These are phyloP conservation scores for Plasmodium billcollinsi DNA, from an alignment of 169 alveolate species.

Conservation along the genomic window DNA sequence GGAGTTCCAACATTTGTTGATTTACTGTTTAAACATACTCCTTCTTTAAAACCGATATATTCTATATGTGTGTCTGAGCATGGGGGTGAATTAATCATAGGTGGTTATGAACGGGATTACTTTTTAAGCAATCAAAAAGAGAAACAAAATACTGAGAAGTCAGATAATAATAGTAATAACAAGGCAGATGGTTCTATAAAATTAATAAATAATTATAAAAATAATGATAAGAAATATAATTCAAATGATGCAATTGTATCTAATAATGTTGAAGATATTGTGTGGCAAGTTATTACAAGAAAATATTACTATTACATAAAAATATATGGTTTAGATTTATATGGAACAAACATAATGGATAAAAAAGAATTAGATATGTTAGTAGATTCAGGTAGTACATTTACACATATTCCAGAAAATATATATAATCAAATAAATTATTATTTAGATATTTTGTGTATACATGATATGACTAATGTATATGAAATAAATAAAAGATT, in stretches of 20 bases:
- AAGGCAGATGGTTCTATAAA: too few species aligned
- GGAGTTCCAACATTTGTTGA: slow-evolving; percentile 68
- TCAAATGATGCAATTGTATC: neutral
- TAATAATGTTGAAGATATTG: slow-evolving; percentile 3
- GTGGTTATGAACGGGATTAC: slow-evolving; percentile 76
- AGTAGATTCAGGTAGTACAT: slow-evolving; percentile 70
- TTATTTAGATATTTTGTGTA: slow-evolving; percentile 52
- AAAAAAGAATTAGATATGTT: slow-evolving; percentile 25
- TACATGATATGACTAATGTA: slow-evolving; percentile 43
- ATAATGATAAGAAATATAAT: neutral
- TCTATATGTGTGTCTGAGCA: slow-evolving; percentile 81
- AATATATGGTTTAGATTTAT: slow-evolving; percentile 33
- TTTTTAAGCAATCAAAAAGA: neutral
- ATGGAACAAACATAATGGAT: slow-evolving; percentile 21
- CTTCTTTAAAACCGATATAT: slow-evolving; percentile 31
- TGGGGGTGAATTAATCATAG: slow-evolving; percentile 82
- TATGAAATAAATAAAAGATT: slow-evolving; percentile 49
- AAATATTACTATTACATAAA: slow-evolving; percentile 56
- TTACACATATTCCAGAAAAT: slow-evolving; percentile 64
- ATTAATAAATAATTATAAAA: neutral
- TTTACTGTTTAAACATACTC: slow-evolving; percentile 27
- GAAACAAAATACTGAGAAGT: neutral
- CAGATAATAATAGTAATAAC: too few species aligned
- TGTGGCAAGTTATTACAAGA: slow-evolving; percentile 49
- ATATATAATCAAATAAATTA: slow-evolving; percentile 37